Percentiles rank a stretch among this genome's conserved stretches.
These are phyloP conservation scores for Trichophyton equinum DNA, from an alignment of 2,329 filamentous ascomycete species.

Conservation along the genomic window DNA sequence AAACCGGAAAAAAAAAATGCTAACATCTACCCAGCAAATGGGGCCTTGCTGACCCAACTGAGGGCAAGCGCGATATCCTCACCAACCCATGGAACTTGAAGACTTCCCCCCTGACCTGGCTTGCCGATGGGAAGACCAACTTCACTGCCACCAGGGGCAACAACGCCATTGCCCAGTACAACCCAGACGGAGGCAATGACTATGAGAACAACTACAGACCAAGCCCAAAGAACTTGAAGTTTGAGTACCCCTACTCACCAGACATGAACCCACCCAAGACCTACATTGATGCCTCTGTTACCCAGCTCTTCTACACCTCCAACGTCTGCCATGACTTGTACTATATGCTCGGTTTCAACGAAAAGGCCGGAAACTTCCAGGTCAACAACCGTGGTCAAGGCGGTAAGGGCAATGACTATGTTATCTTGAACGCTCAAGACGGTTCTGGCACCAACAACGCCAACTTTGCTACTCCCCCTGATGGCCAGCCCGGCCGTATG, in stretches of 20 bases:
- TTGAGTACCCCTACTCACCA: constrained; percentile 10
- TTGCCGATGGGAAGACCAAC: constrained; percentile 6
- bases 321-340: constrained; percentile 11
- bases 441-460: constrained; percentile 12
- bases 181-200: constrained; percentile 9
- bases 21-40: constrained; percentile 3
- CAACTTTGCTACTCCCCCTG: constrained; percentile 13
- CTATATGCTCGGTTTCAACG: constrained; percentile 11
- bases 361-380: constrained; percentile 11
- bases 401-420: constrained; percentile 9
- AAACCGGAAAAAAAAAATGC: background rate
- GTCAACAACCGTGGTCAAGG: constrained; percentile 8
- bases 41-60: constrained; percentile 10
- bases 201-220: constrained; percentile 13
- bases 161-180: constrained; percentile 11
- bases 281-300: constrained; percentile 11
- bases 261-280: constrained; percentile 5
- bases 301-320: constrained; percentile 11
- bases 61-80: constrained; percentile 6
- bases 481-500: constrained; percentile 12
- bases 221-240: constrained; percentile 5
- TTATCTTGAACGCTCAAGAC: constrained; percentile 11
- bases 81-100: constrained; percentile 8
- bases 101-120: constrained; percentile 8
- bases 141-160: constrained; percentile 11